Percentiles rank a stretch among this genome's conserved stretches.
phyloP scores from a whole-genome alignment of 345 rosid genomes.

The Nephelium lappaceum region DNA sequence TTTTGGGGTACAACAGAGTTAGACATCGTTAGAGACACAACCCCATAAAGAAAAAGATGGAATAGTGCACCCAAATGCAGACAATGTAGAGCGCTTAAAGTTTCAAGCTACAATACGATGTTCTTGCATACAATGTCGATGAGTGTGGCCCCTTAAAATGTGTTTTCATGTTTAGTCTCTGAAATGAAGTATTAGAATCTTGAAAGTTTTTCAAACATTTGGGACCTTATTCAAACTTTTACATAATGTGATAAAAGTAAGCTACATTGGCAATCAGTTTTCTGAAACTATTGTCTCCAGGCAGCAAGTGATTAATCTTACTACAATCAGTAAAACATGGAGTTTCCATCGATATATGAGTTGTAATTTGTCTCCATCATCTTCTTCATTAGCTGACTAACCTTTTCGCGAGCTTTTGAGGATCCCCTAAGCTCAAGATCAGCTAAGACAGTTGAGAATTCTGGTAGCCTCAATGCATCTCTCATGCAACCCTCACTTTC shows the following conservation, averaged over 20 bases:
- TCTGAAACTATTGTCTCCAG: background rate
- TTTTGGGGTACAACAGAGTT: background rate
- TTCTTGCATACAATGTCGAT: too few species aligned
- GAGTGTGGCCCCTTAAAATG: background rate
- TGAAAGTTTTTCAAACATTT: background rate
- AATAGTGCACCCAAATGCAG: background rate
- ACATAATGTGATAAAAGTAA: background rate
- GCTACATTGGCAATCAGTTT: too few species aligned
- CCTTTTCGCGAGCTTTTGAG: constrained; percentile 50
- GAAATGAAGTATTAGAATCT: background rate
- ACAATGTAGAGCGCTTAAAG: too few species aligned
- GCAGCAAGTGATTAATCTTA: background rate
- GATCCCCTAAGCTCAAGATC: constrained; percentile 66
- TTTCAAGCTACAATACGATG: background rate
- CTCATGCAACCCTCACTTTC: constrained; percentile 52
- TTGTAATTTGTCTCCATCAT: constrained; percentile 38
- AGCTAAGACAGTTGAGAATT: constrained; percentile 40
- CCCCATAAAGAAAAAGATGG: background rate
- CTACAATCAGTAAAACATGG: constrained; percentile 24
- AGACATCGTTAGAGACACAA: background rate
- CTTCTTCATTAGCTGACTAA: constrained; percentile 46
- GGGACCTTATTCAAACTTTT: background rate
- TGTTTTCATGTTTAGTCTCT: background rate
- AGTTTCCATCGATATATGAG: constrained; percentile 22
- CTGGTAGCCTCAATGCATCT: constrained; percentile 46